Base-by-base conservation (phyloP, 129 eudicot genomes). In the Pittosporum tobira region DNA sequence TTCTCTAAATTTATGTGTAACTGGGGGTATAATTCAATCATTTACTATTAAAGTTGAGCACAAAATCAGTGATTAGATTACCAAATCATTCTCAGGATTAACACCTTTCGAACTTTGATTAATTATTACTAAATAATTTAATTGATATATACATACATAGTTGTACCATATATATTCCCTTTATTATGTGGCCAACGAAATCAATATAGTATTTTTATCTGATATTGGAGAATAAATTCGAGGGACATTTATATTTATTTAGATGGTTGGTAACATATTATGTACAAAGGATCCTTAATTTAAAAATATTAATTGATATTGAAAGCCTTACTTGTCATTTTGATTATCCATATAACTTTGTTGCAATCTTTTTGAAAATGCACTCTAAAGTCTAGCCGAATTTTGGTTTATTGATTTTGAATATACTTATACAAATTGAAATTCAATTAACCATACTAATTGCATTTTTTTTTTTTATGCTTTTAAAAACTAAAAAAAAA, bases 141-240 rank as follows among this genome's bases (percentile, higher is more conserved):
- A 20, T 28, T 27, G 3, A 29, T 6, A 45, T 62, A 55, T 12
- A 45, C 37, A 28, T 23, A 16, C 12, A 55, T 18, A 71, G 70
- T 38, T 28, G 28, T 38, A 19, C n/a, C 13, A 51, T 8, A 26
- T 51, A 43, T 57, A 27, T 64, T 61, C n/a, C n/a, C n/a, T n/a
- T n/a, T n/a, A n/a, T 57, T 6, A 38, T 50, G 48, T 19, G 55
- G 27, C 62, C 56, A 62, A 61, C 63, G 45, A 43, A 13, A 40
- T 44, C 15, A 42, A 2, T 52, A 19, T 2, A 19, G 31, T 28
- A 62, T 34, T 0, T 44, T 36, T 27, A 40, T 1, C 30, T 42
- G 38, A 21, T 54, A 34, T 62, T 29, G 69, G 75, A 46, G 75
- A 62, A 55, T 62, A 52, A 54, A 23, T 70, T 48, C 23, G 6